A percentile compares a stretch with the other conserved stretches of the same genome.
These are phyloP conservation scores for Alternaria postmessia DNA, from an alignment of 2,329 filamentous ascomycete species.

Conservation along the genomic window DNA sequence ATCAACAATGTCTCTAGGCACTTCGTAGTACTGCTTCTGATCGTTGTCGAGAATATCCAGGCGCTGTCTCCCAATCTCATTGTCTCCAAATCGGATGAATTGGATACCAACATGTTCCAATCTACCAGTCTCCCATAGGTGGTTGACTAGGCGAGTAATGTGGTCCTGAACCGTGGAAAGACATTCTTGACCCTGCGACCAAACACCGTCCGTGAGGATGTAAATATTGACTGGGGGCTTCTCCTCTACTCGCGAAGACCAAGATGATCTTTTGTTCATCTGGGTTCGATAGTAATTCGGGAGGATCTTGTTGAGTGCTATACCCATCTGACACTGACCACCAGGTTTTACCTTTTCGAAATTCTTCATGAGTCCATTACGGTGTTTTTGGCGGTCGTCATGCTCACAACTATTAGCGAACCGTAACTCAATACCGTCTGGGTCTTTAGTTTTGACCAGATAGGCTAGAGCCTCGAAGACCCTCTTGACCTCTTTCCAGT, in stretches of 20 bases:
- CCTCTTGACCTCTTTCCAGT: too few relatives aligned
- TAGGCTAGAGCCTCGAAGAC: too few relatives aligned
- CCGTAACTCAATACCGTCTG: too few relatives aligned
- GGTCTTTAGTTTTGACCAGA: too few relatives aligned
- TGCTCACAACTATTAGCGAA: too few relatives aligned
- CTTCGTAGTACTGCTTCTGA: not conserved
- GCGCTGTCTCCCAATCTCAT: constrained; percentile 14
- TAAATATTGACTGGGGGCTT: constrained; percentile 4
- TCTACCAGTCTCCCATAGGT: not conserved
- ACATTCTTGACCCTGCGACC: constrained; percentile 12
- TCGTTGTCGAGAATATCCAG: constrained; percentile 24
- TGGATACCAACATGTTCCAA: constrained; percentile 24
- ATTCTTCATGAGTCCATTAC: too few relatives aligned
- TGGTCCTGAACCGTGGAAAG: not conserved
- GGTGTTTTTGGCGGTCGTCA: too few relatives aligned
- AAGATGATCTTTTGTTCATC: too few relatives aligned
- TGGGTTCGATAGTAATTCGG: not conserved
- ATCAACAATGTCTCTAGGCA: constrained; percentile 23
- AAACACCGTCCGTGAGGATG: constrained; percentile 32
- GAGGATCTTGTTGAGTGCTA: not conserved
- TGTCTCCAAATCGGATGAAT: constrained; percentile 34
- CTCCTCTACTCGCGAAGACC: not conserved
- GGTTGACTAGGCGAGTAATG: not conserved
- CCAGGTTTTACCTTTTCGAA: not conserved
- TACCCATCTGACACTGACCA: constrained; percentile 12